Conservation (phyloP, 306 rosid genomes). For the Gastrolobium bilobum region DNA sequence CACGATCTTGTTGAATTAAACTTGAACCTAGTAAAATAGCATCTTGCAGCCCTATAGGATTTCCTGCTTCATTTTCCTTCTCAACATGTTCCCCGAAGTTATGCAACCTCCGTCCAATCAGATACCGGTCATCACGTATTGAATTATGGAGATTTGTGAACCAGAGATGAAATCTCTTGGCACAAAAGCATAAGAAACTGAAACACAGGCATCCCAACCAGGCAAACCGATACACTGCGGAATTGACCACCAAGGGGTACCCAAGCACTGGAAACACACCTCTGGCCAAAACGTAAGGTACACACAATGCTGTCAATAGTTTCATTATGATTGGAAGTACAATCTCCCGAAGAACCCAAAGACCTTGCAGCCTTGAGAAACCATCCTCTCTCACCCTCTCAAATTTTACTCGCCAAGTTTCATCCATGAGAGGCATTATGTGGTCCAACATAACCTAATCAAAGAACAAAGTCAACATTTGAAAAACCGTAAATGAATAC, state of each 20-base stretch:
- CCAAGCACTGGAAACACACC: conserved; percentile 95
- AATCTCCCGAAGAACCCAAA: conserved; percentile 96
- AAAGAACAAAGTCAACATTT: conserved; percentile 44
- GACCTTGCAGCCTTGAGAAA: conserved; percentile 95
- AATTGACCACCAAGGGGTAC: conserved; percentile 91
- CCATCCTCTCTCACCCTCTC: conserved; percentile 99
- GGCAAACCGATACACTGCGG: conserved; percentile 97
- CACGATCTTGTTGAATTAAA: conserved; percentile 62
- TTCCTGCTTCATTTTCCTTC: conserved; percentile 58
- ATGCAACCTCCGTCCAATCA: conserved; percentile 92
- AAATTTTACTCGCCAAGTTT: conserved; percentile 93
- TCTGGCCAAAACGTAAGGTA: conserved; percentile 91
- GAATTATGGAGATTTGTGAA: conserved; percentile 98
- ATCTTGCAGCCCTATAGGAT: conserved; percentile 48
- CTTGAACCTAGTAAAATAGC: conserved; percentile 48
- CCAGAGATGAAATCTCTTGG: conserved; percentile 97
- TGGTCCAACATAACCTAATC: conserved; percentile 96
- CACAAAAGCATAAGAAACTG: conserved; percentile 89
- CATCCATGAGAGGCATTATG: conserved; percentile 97
- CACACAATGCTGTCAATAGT: conserved; percentile 91
- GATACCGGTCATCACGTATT: conserved; percentile 95
- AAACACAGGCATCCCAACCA: conserved; percentile 95
- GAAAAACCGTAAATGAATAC: conserved; percentile 15
- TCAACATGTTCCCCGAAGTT: conserved; percentile 79
- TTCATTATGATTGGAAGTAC: conserved; percentile 96